Base-by-base conservation (phyloP, 2,329 filamentous ascomycete genomes). In the Sclerotinia borealis region DNA sequence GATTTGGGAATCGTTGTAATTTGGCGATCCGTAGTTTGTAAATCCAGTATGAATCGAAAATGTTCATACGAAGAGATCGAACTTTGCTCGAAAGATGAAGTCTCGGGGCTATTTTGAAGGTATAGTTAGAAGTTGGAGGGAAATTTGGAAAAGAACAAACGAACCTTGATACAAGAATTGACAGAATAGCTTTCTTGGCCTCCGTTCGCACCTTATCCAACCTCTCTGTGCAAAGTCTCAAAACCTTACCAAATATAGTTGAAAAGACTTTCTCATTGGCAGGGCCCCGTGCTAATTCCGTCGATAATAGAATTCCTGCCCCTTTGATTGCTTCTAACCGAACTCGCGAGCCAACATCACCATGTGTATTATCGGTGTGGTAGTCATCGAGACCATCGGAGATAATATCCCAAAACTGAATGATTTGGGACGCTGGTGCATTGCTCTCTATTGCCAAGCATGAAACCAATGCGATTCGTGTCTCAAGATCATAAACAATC, bases 301-400 rank as follows among this genome's bases (percentile, higher is more conserved):
- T 43, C 3, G 54, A 34, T 11, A 52, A 49, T 25, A 77, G 8
- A 73, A 74, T 39, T 77, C 83, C 85, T 1, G 92, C 79, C 2
- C 85, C 85, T 65, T 84, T 82, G 15, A 97, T 82, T 29, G 91
- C 93, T 74, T 93, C 89, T 6, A 93, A 79, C 4, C 95, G 84
- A 4, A 96, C 89, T 59, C 93, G 84, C 0, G 93, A 96, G 6
- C 95, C 95, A 55, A 98, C 83, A 72, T 99, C 95, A 19, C 95
- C 95, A 63, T 92, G 83, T 17, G 93, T 88, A n/a, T 29, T 27
- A 68, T 91, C 93, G 4, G 91, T 93, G 0, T 91, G 96, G 72
- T 98, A 98, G 73, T 99, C 93, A 68, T 93, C 89, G 34, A 99
- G 77, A 0, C 88, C 85, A 47, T 83, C 81, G 0, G 75, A 72